Percentiles rank a stretch among this genome's conserved stretches.
These are phyloP conservation scores for Cadophora gregata DNA, from an alignment of 2,329 filamentous ascomycete genomes.

Conservation along the genomic window DNA sequence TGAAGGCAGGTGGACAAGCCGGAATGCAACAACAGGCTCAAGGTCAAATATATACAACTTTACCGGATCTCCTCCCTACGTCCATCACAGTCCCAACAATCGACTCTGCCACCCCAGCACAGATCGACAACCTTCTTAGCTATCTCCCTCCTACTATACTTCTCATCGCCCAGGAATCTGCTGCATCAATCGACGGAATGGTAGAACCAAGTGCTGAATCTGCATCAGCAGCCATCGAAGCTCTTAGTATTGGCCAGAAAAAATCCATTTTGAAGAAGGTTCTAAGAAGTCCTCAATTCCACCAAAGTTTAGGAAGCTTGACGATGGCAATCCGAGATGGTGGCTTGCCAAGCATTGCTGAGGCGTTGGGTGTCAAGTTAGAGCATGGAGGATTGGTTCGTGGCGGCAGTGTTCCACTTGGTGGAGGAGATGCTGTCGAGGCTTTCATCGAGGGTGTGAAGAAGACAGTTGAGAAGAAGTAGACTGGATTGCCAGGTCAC, in stretches of 20 bases:
- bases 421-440: slow-evolving; percentile 86
- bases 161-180: slow-evolving; percentile 73
- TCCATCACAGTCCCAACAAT: slow-evolving; percentile 80
- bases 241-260: slow-evolving; percentile 78
- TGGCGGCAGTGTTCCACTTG: slow-evolving; percentile 81
- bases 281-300: slow-evolving; percentile 87
- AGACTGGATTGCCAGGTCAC: slow-evolving; percentile 10
- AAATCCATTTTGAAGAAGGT: slow-evolving; percentile 81
- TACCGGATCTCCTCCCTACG: slow-evolving; percentile 84
- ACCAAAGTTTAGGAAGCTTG: slow-evolving; percentile 82
- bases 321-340: slow-evolving; percentile 90
- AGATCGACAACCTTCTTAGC: slow-evolving; percentile 76
- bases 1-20: slow-evolving; percentile 59
- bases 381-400: slow-evolving; percentile 83
- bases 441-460: slow-evolving; percentile 91
- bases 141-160: slow-evolving; percentile 82
- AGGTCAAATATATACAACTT: slow-evolving; percentile 76
- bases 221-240: slow-evolving; percentile 74
- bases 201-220: slow-evolving; percentile 72
- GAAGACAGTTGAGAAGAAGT: slow-evolving; percentile 67
- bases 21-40: slow-evolving; percentile 52
- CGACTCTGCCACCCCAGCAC: slow-evolving; percentile 59
- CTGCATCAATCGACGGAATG: slow-evolving; percentile 60
- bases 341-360: slow-evolving; percentile 86
- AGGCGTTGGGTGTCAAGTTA: slow-evolving; percentile 81